Evolutionary conservation across 192 early-diverging fungal species (phyloP).

Genomic region (Phlyctochytrium arcticum): DNA sequence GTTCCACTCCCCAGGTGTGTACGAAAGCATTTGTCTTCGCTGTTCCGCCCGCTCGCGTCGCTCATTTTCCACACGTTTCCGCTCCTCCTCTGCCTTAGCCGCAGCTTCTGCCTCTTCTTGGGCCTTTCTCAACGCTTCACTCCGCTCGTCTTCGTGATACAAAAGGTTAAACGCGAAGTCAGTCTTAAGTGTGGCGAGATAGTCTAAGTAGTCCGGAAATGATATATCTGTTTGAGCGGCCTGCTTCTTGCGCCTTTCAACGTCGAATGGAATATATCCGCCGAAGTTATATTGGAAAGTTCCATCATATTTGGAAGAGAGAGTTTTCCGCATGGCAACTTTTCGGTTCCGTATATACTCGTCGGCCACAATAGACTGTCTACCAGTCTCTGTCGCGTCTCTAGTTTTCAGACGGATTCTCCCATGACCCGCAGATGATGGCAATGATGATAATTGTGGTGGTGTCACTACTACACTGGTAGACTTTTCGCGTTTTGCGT

Average conservation of each 20-base stretch:
- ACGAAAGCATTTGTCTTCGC: slow-evolving; percentile 28
- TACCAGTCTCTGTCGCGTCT: too few relatives aligned
- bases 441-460: too few relatives aligned
- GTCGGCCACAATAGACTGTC: slow-evolving; percentile 27
- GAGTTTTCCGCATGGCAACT: slow-evolving; percentile 45
- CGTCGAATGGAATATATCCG: slow-evolving; percentile 49
- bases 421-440: too few relatives aligned
- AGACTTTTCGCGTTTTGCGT: background rate
- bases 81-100: slow-evolving; percentile 32
- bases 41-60: slow-evolving; percentile 21
- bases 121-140: slow-evolving; percentile 12
- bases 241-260: slow-evolving; percentile 20
- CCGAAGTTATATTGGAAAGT: slow-evolving; percentile 53
- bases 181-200: slow-evolving; percentile 26
- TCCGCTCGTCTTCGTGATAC: slow-evolving; percentile 36
- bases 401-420: slow-evolving; percentile 29
- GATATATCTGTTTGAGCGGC: slow-evolving; percentile 7
- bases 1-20: slow-evolving; percentile 45
- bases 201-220: slow-evolving; percentile 32
- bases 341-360: slow-evolving; percentile 41
- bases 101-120: slow-evolving; percentile 29
- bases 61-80: slow-evolving; percentile 29
- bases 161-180: slow-evolving; percentile 43
- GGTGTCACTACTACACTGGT: too few relatives aligned
- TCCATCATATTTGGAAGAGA: slow-evolving; percentile 37